Conservation (phyloP, 2,329 filamentous ascomycete species). For the Ramichloridium luteum region DNA sequence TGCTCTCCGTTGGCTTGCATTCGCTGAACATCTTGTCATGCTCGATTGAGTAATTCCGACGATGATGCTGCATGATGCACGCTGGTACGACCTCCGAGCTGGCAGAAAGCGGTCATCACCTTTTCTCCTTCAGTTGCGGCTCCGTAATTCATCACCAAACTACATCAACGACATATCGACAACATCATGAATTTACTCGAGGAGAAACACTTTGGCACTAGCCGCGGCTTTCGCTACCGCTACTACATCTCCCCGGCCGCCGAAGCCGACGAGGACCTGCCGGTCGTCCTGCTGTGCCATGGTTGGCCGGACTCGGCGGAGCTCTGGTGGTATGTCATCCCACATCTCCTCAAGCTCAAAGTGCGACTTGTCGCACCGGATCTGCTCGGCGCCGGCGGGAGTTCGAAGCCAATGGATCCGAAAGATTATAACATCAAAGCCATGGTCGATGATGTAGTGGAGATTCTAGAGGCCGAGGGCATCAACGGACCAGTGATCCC, state of each 20-base stretch:
- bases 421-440: slow-evolving; percentile 26
- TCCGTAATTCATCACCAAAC: too few relatives aligned
- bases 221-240: slow-evolving; percentile 26
- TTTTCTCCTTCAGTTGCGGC: too few relatives aligned
- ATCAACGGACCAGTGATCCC: slow-evolving; percentile 13
- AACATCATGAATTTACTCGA: slow-evolving; percentile 14
- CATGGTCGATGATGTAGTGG: slow-evolving; percentile 28
- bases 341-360: slow-evolving; percentile 28
- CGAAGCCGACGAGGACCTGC: slow-evolving; percentile 22
- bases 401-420: slow-evolving; percentile 30
- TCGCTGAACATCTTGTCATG: too few relatives aligned
- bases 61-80: too few relatives aligned
- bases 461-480: slow-evolving; percentile 31
- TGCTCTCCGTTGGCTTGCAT: too few relatives aligned
- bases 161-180: slow-evolving; percentile 1
- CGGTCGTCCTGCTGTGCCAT: slow-evolving; percentile 31
- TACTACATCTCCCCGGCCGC: slow-evolving; percentile 27
- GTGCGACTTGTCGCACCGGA: slow-evolving; percentile 30
- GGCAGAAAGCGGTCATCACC: too few relatives aligned
- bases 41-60: too few relatives aligned
- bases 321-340: slow-evolving; percentile 34
- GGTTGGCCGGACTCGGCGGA: slow-evolving; percentile 39
- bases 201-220: slow-evolving; percentile 13
- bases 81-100: too few relatives aligned
- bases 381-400: slow-evolving; percentile 28